Percentiles rank a stretch among this genome's conserved stretches.
phyloP scores from a whole-genome alignment of 441 rosid genomes.

The Melastoma candidum region DNA sequence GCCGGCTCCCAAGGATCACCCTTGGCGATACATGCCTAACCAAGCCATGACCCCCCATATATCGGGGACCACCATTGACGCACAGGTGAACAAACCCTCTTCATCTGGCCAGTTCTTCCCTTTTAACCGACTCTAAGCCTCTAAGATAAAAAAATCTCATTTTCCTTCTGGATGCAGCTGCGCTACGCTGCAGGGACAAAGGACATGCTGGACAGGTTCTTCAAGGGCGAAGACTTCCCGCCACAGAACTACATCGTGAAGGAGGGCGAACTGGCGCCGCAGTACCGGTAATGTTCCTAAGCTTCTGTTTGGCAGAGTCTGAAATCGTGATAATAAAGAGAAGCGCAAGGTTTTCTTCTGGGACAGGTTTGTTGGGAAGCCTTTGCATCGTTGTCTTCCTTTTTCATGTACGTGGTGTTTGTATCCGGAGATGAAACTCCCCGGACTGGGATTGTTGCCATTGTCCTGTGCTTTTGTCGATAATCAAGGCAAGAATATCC shows the following conservation, averaged over 20 bases:
- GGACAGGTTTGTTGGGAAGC: too few species aligned
- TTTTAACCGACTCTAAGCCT: background rate
- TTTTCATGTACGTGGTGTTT: too few species aligned
- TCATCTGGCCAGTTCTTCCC: background rate
- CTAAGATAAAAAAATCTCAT: too few species aligned
- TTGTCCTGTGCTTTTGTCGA: too few species aligned
- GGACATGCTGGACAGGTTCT: slow-evolving; percentile 87
- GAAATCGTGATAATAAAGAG: too few species aligned
- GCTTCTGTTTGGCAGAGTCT: too few species aligned
- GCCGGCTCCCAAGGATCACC: slow-evolving; percentile 94
- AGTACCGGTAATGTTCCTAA: slow-evolving; percentile 38
- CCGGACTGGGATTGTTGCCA: too few species aligned
- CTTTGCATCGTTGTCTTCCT: too few species aligned
- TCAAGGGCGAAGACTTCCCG: slow-evolving; percentile 86
- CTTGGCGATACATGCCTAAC: slow-evolving; percentile 98
- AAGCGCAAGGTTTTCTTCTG: too few species aligned
- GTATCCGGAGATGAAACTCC: too few species aligned
- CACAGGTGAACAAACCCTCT: slow-evolving; percentile 39
- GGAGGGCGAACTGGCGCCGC: slow-evolving; percentile 71
- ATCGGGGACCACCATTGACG: slow-evolving; percentile 95
- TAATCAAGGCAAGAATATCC: too few species aligned
- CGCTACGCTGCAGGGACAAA: slow-evolving; percentile 82
- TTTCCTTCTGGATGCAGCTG: slow-evolving; percentile 29
- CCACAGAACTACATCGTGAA: slow-evolving; percentile 70
- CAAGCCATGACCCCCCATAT: slow-evolving; percentile 98